Evolutionary conservation across 306 rosid genomes (phyloP), one percentile per base, ranked within the genome.

Genomic region (Vigna angularis): DNA sequence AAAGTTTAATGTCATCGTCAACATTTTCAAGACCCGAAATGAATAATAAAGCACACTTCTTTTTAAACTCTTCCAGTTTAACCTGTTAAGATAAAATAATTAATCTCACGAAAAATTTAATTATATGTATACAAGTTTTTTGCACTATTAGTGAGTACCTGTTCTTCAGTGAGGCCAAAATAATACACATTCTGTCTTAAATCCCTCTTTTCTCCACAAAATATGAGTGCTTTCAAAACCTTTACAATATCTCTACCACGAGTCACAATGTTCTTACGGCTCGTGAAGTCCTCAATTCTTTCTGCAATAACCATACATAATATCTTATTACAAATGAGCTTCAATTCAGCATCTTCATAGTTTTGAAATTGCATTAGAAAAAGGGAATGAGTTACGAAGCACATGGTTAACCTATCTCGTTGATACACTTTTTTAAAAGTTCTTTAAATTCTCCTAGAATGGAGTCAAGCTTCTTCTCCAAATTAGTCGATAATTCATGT

Each of bases 151-250:
- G 15, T 45, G 4, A 45, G 16, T 45, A 45, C 85, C 85, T 52
- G 72, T 64, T 58, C 15, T 55, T 74, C 75, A 34, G 70, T 70
- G 61, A 44, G 56, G 26, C 78, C 85, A 4, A 47, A 28, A 45
- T 42, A 64, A 45, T 42, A 71, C 8, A 82, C 74, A 44, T 2
- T 28, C 24, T 66, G 66, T 30, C 66, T 66, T 26, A 70, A 58
- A 2, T 76, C 78, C 9, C n/a, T 40, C 15, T 36, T 28, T 1
- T 76, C 74, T 15, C 7, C 56, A 14, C 79, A 51, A 62, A 62
- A 42, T n/a, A 82, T 58, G 36, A 82, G 45, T 36, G 61, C 51
- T 59, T 64, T 82, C 79, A 82, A 53, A 71, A 82, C 82, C 44
- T 38, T 74, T 2, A 82, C 82, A 34, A 82, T 76, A 52, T 82